These are phyloP conservation scores for Eucalyptus melliodora DNA, from an alignment of 345 rosid genomes.

Conservation along the genomic window DNA sequence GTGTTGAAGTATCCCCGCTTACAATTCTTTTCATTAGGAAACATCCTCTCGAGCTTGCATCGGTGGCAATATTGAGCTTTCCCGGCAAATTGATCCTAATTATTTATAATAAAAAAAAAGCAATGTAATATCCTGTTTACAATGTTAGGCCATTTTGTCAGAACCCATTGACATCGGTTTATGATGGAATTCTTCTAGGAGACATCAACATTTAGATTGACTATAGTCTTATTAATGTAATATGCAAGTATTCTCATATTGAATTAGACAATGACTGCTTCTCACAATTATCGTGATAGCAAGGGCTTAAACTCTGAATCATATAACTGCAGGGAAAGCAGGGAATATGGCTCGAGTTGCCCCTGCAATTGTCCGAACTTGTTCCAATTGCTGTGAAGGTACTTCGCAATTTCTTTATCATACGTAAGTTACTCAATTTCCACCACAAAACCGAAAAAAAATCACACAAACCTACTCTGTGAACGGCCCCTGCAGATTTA, in stretches of 20 bases:
- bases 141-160: not conserved
- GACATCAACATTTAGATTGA: not conserved
- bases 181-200: not conserved
- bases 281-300: not conserved
- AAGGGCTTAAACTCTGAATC: not conserved
- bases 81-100: not conserved
- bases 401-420: not conserved
- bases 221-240: not conserved
- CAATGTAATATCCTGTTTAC: not conserved
- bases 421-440: not conserved
- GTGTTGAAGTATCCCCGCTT: not conserved
- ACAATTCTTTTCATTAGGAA: not conserved
- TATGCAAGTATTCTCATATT: not conserved
- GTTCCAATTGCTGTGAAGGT: slow-evolving; percentile 87
- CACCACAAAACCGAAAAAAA: not conserved
- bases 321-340: slow-evolving; percentile 51
- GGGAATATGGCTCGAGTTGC: slow-evolving; percentile 87
- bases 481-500: not conserved
- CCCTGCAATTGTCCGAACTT: slow-evolving; percentile 52
- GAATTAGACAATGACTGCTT: not conserved
- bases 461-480: not conserved
- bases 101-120: no score
- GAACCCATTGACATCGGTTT: not conserved
- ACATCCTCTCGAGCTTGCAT: not conserved
- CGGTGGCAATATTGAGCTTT: not conserved